phyloP scores from a whole-genome alignment of 176 grass and related monocot species.

The Oryza longistaminata region DNA sequence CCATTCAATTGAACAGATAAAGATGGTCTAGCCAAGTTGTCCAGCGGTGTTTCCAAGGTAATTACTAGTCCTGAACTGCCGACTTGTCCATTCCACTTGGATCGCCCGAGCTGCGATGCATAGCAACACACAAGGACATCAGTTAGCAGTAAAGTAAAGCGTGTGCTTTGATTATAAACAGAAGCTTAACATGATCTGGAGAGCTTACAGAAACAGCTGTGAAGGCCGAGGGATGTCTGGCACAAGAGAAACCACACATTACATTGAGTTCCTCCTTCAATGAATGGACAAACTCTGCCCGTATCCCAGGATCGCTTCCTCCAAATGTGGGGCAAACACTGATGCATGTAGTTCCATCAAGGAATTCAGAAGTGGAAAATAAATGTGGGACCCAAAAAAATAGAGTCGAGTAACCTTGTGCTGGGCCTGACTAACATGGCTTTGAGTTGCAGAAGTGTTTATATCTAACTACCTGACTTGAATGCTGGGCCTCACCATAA shows the following conservation, averaged over 20 bases:
- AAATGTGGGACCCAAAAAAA: not conserved
- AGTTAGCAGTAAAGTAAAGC: not conserved
- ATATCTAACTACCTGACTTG: constrained; percentile 70
- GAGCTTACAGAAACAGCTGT: constrained; percentile 82
- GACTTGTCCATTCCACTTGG: constrained; percentile 84
- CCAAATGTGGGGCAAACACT: constrained; percentile 89
- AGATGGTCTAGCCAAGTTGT: constrained; percentile 60
- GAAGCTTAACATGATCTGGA: not conserved
- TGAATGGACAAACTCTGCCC: constrained; percentile 68
- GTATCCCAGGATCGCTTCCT: constrained; percentile 76
- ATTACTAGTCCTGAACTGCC: constrained; percentile 76
- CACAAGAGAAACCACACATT: constrained; percentile 74
- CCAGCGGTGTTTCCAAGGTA: constrained; percentile 74
- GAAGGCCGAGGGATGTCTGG: constrained; percentile 63
- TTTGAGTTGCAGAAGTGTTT: constrained; percentile 25
- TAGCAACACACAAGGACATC: not conserved
- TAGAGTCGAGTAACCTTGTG: not conserved
- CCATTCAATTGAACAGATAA: constrained; percentile 87
- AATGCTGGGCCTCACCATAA: constrained; percentile 66
- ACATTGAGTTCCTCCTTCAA: constrained; percentile 68
- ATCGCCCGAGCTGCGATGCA: constrained; percentile 74
- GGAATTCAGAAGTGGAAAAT: not conserved
- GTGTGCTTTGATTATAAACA: not conserved
- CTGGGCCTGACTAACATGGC: not conserved
- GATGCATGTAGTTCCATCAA: constrained; percentile 25